A percentile compares a stretch with the other conserved stretches of the same genome.
Evolutionary conservation across 2,329 filamentous ascomycete genomes (phyloP).

Genomic region (Hymenoscyphus albidus): DNA sequence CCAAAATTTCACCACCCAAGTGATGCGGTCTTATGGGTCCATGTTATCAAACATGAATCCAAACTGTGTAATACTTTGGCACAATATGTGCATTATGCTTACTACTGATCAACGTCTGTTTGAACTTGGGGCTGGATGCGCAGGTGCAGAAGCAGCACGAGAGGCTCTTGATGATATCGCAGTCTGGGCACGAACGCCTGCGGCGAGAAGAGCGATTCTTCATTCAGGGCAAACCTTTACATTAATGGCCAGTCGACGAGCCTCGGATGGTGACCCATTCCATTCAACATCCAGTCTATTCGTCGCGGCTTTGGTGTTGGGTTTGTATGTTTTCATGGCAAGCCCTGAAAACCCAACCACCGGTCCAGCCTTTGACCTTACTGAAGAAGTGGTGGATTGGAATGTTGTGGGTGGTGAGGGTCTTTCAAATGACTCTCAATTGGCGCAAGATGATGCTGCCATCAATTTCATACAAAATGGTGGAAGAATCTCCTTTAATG

Average conservation of each 20-base stretch:
- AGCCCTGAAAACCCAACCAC: slow-evolving; percentile 15
- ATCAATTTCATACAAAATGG: slow-evolving; percentile 46
- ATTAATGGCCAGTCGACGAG: slow-evolving; percentile 47
- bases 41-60: slow-evolving; percentile 42
- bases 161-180: slow-evolving; percentile 48
- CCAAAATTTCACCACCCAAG: slow-evolving; percentile 36
- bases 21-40: slow-evolving; percentile 40
- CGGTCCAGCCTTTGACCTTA: slow-evolving; percentile 39
- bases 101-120: slow-evolving; percentile 50
- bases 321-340: slow-evolving; percentile 48
- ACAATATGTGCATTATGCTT: slow-evolving; percentile 49
- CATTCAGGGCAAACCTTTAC: slow-evolving; percentile 52
- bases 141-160: slow-evolving; percentile 44
- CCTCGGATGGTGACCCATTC: slow-evolving; percentile 49
- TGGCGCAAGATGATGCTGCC: slow-evolving; percentile 32
- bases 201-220: slow-evolving; percentile 46
- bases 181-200: slow-evolving; percentile 47
- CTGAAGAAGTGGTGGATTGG: slow-evolving; percentile 50
- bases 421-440: slow-evolving; percentile 31
- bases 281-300: slow-evolving; percentile 48
- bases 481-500: slow-evolving; percentile 45
- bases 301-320: slow-evolving; percentile 47
- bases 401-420: slow-evolving; percentile 43
- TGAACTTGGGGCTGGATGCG: slow-evolving; percentile 48
- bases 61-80: slow-evolving; percentile 49